Percentiles rank a stretch among this genome's conserved stretches.
Conservation (phyloP, 768 basidiomycete genomes). For the Gymnopilus junonius region DNA sequence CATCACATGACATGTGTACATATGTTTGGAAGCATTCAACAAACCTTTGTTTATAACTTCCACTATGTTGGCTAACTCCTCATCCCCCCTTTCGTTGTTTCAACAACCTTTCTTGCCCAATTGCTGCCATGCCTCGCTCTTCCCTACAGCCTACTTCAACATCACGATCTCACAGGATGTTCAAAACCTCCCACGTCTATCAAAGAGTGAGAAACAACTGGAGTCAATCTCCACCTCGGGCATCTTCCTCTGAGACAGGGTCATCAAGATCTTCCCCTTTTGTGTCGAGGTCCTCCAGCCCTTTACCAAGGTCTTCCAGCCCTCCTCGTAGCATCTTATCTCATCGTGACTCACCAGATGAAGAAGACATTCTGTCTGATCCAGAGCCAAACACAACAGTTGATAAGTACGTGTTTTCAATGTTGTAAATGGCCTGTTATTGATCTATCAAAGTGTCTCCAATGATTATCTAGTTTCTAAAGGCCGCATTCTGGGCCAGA, state of each 20-base stretch:
- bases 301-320: background rate
- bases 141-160: background rate
- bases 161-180: background rate
- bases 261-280: background rate
- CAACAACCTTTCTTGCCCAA: background rate
- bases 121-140: background rate
- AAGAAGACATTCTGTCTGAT: background rate
- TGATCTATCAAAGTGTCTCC: background rate
- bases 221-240: background rate
- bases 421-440: too few species aligned
- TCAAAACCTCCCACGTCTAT: background rate
- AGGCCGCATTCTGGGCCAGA: constrained; percentile 1
- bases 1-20: constrained; percentile 4
- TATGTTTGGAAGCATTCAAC: constrained; percentile 5
- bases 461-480: background rate
- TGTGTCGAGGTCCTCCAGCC: background rate
- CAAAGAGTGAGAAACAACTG: background rate
- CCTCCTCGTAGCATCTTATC: background rate
- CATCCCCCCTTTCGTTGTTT: background rate
- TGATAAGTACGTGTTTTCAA: constrained; percentile 1
- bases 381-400: background rate
- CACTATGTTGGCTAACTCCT: background rate
- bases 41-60: constrained; percentile 5
- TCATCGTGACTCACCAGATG: background rate
- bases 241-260: background rate